Percentiles rank a stretch among this genome's conserved stretches.
phyloP scores from a whole-genome alignment of 257 asterid genomes.

The Petunia secreta region DNA sequence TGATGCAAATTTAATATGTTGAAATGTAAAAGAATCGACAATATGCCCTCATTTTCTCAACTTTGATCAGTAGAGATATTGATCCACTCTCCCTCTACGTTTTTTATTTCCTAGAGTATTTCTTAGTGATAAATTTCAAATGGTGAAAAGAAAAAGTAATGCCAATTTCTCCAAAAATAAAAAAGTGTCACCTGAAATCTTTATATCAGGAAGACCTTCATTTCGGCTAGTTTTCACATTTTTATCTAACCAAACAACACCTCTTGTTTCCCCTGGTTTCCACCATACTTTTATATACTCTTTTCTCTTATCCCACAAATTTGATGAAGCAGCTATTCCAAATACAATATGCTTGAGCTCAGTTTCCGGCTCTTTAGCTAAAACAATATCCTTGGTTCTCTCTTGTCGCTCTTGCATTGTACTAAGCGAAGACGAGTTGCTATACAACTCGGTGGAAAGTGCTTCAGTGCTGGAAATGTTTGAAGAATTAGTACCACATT shows the following conservation, averaged over 20 bases:
- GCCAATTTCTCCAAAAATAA: not conserved
- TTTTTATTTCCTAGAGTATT: not conserved
- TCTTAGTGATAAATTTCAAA: not conserved
- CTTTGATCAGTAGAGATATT: not conserved
- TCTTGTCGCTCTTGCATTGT: not conserved
- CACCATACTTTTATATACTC: slow-evolving; percentile 74
- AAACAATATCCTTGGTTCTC: not conserved
- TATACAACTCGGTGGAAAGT: not conserved
- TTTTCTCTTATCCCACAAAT: slow-evolving; percentile 56
- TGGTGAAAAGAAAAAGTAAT: not conserved
- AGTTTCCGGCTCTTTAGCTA: slow-evolving; percentile 17
- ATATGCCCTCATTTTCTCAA: not conserved
- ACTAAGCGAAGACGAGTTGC: not conserved
- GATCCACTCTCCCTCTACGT: not conserved
- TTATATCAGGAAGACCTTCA: slow-evolving; percentile 54
- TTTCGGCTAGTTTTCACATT: slow-evolving; percentile 32
- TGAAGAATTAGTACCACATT: not conserved
- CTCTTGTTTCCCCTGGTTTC: slow-evolving; percentile 59
- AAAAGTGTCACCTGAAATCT: slow-evolving; percentile 42
- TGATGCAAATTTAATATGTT: not conserved
- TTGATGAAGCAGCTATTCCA: slow-evolving; percentile 69
- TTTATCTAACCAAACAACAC: slow-evolving; percentile 63
- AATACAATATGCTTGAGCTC: slow-evolving; percentile 54
- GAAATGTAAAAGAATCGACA: not conserved
- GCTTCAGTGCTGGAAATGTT: not conserved